Evolutionary conservation across 2,329 filamentous ascomycete species (phyloP).

Genomic region (Phyllosticta citrichinensis): DNA sequence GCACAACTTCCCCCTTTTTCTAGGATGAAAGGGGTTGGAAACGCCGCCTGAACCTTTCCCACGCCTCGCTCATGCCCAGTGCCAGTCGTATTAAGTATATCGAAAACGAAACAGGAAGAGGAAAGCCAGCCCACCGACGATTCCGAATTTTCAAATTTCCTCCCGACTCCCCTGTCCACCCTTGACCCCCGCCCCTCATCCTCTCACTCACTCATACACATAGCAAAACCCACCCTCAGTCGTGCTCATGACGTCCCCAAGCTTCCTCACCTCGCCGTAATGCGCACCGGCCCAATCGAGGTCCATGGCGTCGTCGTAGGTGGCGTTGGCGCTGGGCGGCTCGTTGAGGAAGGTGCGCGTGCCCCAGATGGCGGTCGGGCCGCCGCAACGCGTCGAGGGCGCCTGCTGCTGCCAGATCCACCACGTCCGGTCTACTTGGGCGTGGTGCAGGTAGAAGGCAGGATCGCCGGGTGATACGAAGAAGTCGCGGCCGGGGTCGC

Average conservation of each 20-base stretch:
- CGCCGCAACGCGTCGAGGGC: slow-evolving; percentile 19
- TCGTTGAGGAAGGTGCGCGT: slow-evolving; percentile 33
- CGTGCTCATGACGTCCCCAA: slow-evolving; percentile 33
- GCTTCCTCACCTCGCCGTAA: slow-evolving; percentile 16
- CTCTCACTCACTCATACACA: slow-evolving; percentile 25
- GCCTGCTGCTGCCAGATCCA: slow-evolving; percentile 43
- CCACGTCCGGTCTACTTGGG: slow-evolving; percentile 38
- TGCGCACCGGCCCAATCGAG: slow-evolving; percentile 27
- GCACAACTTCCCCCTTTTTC: too few relatives aligned
- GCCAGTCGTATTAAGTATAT: neutral
- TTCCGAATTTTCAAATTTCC: neutral
- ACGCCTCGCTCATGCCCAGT: neutral
- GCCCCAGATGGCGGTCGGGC: slow-evolving; percentile 29
- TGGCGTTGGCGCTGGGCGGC: slow-evolving; percentile 35
- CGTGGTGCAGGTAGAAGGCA: slow-evolving; percentile 32
- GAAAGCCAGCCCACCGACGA: neutral
- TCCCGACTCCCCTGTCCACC: neutral
- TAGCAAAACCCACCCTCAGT: slow-evolving; percentile 38
- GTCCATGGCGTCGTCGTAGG: slow-evolving; percentile 34
- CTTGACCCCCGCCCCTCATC: neutral
- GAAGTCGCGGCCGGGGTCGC: slow-evolving; percentile 37
- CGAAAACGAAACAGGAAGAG: too few relatives aligned
- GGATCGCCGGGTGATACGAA: slow-evolving; percentile 38
- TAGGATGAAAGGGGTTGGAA: too few relatives aligned
- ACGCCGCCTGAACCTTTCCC: too few relatives aligned